Percentiles rank a stretch among this genome's conserved stretches.
Evolutionary conservation across 1,139 yeast genomes (phyloP).

Genomic region (Diutina catenulata): DNA sequence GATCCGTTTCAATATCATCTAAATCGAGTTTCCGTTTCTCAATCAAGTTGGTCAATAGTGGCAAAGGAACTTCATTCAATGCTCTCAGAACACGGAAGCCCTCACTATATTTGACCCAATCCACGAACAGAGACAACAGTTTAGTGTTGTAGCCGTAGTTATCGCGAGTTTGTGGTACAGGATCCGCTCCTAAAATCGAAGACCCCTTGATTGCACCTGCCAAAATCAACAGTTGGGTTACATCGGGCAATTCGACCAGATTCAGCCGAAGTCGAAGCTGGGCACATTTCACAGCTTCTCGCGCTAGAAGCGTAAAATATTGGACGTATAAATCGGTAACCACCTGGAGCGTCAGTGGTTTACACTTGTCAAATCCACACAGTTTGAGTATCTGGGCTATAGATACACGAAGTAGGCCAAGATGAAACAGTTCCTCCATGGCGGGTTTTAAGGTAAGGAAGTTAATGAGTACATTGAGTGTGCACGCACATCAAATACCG

Average conservation of each 20-base stretch:
- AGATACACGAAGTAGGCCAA: slow-evolving; percentile 1
- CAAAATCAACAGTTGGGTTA: background rate
- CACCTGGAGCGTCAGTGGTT: background rate
- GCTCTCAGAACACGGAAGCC: slow-evolving; percentile 15
- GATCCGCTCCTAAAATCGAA: background rate
- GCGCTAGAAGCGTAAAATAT: slow-evolving; percentile 1
- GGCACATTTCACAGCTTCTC: background rate
- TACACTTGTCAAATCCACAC: slow-evolving; percentile 4
- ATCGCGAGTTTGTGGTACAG: slow-evolving; percentile 4
- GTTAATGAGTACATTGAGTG: no score
- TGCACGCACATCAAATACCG: no score
- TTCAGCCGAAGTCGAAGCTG: slow-evolving; percentile 1
- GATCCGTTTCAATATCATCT: slow-evolving; percentile 9
- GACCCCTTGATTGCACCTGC: background rate
- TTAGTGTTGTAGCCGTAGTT: slow-evolving; percentile 21
- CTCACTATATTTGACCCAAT: slow-evolving; percentile 26
- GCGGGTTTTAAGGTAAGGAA: no score
- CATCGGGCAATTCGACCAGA: background rate
- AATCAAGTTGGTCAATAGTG: slow-evolving; percentile 21
- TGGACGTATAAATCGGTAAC: slow-evolving; percentile 3
- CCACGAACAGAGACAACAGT: slow-evolving; percentile 23
- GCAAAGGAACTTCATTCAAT: slow-evolving; percentile 23
- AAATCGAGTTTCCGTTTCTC: slow-evolving; percentile 23
- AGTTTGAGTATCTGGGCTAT: slow-evolving; percentile 2
- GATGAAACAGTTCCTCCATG: slow-evolving; percentile 4